phyloP scores from a whole-genome alignment of 2,329 filamentous ascomycete species.

The Stagonosporopsis rhizophila region DNA sequence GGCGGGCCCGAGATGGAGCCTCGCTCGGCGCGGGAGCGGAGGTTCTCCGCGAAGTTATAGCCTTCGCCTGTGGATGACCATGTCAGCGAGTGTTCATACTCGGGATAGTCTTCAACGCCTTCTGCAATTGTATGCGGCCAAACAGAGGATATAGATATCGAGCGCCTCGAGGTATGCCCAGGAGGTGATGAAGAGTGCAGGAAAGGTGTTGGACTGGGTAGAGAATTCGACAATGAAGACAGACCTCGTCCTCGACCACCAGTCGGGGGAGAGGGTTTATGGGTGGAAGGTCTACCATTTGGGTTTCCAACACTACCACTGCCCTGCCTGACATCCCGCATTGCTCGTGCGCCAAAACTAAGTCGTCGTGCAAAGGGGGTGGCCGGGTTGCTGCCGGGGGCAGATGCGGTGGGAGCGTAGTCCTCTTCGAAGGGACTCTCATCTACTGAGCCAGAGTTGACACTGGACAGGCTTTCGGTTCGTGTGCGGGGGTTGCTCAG shows the following conservation, averaged over 20 bases:
- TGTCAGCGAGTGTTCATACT: conserved; percentile 68
- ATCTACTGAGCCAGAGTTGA: conserved; percentile 56
- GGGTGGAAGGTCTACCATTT: conserved; percentile 66
- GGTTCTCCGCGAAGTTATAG: conserved; percentile 97
- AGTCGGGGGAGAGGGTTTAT: conserved; percentile 59
- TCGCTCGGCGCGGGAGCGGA: conserved; percentile 89
- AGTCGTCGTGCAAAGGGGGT: conserved; percentile 84
- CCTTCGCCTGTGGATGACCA: conserved; percentile 76
- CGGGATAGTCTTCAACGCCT: conserved; percentile 40
- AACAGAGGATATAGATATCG: conserved; percentile 35
- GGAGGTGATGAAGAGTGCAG: conserved; percentile 32
- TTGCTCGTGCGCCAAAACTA: conserved; percentile 85
- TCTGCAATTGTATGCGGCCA: conserved; percentile 42
- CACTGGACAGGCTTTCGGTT: conserved; percentile 57
- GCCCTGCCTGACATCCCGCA: conserved; percentile 71
- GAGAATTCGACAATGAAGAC: conserved; percentile 56
- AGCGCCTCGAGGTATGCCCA: conserved; percentile 28
- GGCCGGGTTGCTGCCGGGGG: conserved; percentile 65
- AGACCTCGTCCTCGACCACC: conserved; percentile 65
- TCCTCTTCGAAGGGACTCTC: conserved; percentile 64
- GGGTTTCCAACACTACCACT: conserved; percentile 62
- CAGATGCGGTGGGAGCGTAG: conserved; percentile 58
- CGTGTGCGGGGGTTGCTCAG: conserved; percentile 46
- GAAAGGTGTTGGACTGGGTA: conserved; percentile 36
- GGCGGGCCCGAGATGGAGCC: conserved; percentile 60